phyloP scores from a whole-genome alignment of 805 yeast genomes.

The Groenewaldozyma tartarivorans region DNA sequence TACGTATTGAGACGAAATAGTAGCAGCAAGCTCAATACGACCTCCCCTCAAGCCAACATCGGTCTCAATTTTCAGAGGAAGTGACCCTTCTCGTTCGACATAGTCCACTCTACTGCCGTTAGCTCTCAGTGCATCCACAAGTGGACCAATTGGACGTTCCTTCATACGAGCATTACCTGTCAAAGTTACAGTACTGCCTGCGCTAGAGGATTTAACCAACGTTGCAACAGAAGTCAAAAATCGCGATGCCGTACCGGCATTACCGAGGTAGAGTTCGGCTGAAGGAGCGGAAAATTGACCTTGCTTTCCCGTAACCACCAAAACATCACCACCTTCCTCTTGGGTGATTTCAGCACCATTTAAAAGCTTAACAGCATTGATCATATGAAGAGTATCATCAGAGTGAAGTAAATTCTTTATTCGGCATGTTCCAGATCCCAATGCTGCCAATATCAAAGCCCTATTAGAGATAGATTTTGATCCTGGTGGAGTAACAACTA shows the following conservation, averaged over 20 bases:
- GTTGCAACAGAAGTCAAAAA: constrained; percentile 89
- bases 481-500: constrained; percentile 78
- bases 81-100: constrained; percentile 65
- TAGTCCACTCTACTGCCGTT: constrained; percentile 75
- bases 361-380: constrained; percentile 69
- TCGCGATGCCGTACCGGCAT: constrained; percentile 97
- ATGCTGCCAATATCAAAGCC: constrained; percentile 85
- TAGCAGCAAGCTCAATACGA: constrained; percentile 84
- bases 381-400: constrained; percentile 93
- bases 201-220: constrained; percentile 47
- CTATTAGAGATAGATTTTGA: constrained; percentile 95
- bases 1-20: constrained; percentile 94
- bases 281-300: constrained; percentile 48
- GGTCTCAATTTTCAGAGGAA: constrained; percentile 68
- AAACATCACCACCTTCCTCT: constrained; percentile 84
- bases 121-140: constrained; percentile 77
- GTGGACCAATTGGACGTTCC: constrained; percentile 92
- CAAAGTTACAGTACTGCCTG: constrained; percentile 42
- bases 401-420: constrained; percentile 85
- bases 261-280: constrained; percentile 77
- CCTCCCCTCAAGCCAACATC: constrained; percentile 79
- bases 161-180: constrained; percentile 98
- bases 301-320: constrained; percentile 82
- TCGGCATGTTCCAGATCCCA: constrained; percentile 76
- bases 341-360: constrained; percentile 74